phyloP scores from a whole-genome alignment of 768 basidiomycete genomes.

The Calocybe gangraenosa region DNA sequence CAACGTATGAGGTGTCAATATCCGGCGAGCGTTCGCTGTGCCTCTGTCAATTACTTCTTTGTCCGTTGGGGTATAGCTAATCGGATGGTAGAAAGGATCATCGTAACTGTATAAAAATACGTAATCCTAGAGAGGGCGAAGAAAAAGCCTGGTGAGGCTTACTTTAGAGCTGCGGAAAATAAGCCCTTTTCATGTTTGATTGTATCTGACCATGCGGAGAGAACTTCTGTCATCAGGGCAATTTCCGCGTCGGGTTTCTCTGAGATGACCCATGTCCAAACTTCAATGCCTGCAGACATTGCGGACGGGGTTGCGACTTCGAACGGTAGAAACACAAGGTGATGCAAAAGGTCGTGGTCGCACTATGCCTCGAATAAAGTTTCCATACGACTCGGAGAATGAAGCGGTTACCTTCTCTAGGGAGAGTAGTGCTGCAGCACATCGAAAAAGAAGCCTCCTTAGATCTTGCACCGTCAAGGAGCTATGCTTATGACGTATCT shows the following conservation, averaged over 20 bases:
- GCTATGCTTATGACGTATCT: constrained; percentile 69
- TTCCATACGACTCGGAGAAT: not conserved
- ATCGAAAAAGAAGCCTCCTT: constrained; percentile 81
- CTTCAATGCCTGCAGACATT: constrained; percentile 84
- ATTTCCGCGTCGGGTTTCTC: constrained; percentile 82
- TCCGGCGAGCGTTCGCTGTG: constrained; percentile 60
- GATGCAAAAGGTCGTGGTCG: constrained; percentile 81
- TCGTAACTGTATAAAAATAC: constrained; percentile 53
- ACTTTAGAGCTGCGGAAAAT: constrained; percentile 83
- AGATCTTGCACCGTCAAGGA: constrained; percentile 78
- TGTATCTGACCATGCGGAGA: constrained; percentile 83
- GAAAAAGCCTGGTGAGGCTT: constrained; percentile 22
- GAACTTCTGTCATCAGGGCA: constrained; percentile 78
- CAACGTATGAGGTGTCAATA: constrained; percentile 79
- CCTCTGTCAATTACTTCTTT: constrained; percentile 77
- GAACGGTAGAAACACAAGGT: constrained; percentile 85
- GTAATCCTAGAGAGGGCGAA: not conserved
- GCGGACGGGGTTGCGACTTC: constrained; percentile 85
- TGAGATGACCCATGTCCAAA: constrained; percentile 94
- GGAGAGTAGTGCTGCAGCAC: constrained; percentile 77
- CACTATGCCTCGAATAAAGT: constrained; percentile 40
- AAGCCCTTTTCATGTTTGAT: constrained; percentile 77
- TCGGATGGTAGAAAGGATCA: constrained; percentile 84
- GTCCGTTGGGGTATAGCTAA: constrained; percentile 88
- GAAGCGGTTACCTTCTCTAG: constrained; percentile 40